Base-by-base conservation (phyloP, 306 rosid species). In the Sechiopsis laciniata region DNA sequence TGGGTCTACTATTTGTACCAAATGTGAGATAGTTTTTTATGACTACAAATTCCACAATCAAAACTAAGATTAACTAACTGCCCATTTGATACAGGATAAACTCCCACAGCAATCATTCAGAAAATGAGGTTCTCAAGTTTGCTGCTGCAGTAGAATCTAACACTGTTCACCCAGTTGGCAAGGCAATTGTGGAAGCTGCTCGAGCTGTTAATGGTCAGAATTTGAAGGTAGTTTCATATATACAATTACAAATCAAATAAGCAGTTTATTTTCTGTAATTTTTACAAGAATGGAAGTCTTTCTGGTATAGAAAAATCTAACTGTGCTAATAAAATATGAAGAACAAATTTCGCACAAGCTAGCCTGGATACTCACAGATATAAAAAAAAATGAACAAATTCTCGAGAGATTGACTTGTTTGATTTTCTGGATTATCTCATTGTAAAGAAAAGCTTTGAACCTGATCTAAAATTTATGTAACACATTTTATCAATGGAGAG, bases 101-200 rank as follows among this genome's bases (percentile, higher is more conserved):
- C 74, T 73, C 81, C 20, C 77, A 78, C 67, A 77, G 74, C 78
- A 63, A 75, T 50, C 84, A 83, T 87, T 83, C 97, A 63, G 91
- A 90, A 80, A 81, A 73, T 70, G 98, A 93, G 76, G 79, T 93
- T 85, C 82, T 93, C 58, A 86, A 82, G 80, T 81, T 90, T 70
- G 98, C 98, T 65, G 97, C 98, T 82, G 96, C 84, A 9, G 97
- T 93, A 46, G 98, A 93, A 82, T 84, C 91, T 66, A 93, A 90
- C 80, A 90, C 98, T 71, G 78, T 88, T 77, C 98, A 93, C 82
- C 98, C 98, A 54, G 85, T 93, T 61, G 98, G 93, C 16, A 93
- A 87, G 84, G 98, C 98, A 19, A 90, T 93, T 76, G 94, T 93
- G 68, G 91, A 86, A 58, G 98, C 98, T 61, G 96, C 97, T 81